Evolutionary conservation across 768 basidiomycete species (phyloP), one percentile per base, ranked within the genome.

Genomic region (Amanita rubescens): DNA sequence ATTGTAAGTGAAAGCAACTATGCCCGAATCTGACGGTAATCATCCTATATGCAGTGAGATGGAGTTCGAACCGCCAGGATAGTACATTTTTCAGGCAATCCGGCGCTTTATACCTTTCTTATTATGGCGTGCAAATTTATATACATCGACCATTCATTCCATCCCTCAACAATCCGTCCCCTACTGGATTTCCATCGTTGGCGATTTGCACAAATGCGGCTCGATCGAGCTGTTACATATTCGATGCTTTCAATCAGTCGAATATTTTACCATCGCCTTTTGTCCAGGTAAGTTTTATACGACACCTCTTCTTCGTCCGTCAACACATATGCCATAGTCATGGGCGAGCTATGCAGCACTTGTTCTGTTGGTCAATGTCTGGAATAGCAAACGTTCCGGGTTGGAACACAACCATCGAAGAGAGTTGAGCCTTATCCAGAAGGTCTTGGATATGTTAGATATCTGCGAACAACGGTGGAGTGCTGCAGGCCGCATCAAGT

Each of bases 181-280:
- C 68, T 5, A 55, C 65, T 1, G 62, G 67, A 0, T 75, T 84
- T 47, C 83, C 85, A 70, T 61, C 89, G 0, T 71, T 92, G 30
- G 87, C 87, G 0, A 91, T 93, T 50, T 92, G 90, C 65, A 82
- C 85, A n/a, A 92, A 91, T 56, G 83, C 91, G 0, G 87, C 91
- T 1, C 74, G 88, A 7, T 88, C 87, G 1, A 84, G 79, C 55
- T 79, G 78, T 35, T 87, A 85, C 62, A 76, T 93, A 25, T 65
- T 87, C 17, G 87, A 90, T 67, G 57, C 69, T 49, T 70, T 72
- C 57, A 68, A 74, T 45, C 66, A 62, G 54, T 65, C 70, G 10
- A 62, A 67, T 24, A 54, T 61, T 4, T 55, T 71, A 33, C 71
- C 71, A 2, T 46, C 71, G 41, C 66, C 71, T 5, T 59, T 63